A percentile compares a stretch with the other conserved stretches of the same genome.
These are phyloP conservation scores for Chrysanthemum seticuspe DNA, from an alignment of 129 eudicot genomes.

Conservation along the genomic window DNA sequence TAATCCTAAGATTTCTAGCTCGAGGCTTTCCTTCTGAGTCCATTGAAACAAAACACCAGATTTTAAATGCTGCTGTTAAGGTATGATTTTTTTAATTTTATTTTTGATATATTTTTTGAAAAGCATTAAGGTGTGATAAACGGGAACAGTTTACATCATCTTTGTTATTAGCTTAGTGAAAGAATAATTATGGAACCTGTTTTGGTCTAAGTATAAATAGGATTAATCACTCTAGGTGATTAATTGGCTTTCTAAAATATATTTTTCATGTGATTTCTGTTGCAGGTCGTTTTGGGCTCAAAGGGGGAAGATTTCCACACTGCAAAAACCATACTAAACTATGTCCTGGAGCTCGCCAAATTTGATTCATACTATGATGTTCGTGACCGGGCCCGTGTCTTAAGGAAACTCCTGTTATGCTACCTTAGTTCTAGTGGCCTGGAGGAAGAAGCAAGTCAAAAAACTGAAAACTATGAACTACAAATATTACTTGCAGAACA, in stretches of 20 bases:
- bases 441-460: slow-evolving; percentile 38
- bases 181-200: too few species aligned
- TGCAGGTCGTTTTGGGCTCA: slow-evolving; percentile 69
- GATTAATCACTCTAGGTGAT: too few species aligned
- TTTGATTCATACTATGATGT: slow-evolving; percentile 81
- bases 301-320: slow-evolving; percentile 50
- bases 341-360: slow-evolving; percentile 82
- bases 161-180: not conserved
- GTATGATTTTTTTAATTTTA: slow-evolving; percentile 30
- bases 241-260: not conserved
- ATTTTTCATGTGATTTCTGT: slow-evolving; percentile 16
- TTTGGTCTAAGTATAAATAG: too few species aligned
- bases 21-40: slow-evolving; percentile 63
- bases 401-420: slow-evolving; percentile 56
- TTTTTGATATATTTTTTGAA: too few species aligned
- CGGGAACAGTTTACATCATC: not conserved
- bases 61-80: slow-evolving; percentile 80
- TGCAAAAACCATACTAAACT: slow-evolving; percentile 46
- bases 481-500: slow-evolving; percentile 43
- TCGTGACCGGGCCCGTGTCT: slow-evolving; percentile 85
- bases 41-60: slow-evolving; percentile 87
- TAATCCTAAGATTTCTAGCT: slow-evolving; percentile 72
- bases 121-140: slow-evolving; percentile 52
- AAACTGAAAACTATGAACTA: slow-evolving; percentile 31
- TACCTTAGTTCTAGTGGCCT: slow-evolving; percentile 33